Evolutionary conservation across 495 filamentous ascomycete genomes (phyloP), one percentile per base, ranked within the genome.

Genomic region (Jackrogersella minutella): DNA sequence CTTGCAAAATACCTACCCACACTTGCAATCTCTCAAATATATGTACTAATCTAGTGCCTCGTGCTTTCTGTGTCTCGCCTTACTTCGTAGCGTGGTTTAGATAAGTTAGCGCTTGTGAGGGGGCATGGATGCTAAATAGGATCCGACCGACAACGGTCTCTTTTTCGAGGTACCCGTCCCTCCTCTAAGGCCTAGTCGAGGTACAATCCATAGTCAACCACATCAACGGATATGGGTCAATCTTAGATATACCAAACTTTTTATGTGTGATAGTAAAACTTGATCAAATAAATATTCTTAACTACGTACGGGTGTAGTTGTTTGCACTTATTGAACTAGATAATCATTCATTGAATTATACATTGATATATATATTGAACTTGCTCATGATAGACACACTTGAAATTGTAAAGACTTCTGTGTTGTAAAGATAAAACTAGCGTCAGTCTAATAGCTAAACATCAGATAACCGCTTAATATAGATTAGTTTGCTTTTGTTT

Each of bases 61-160:
- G 30, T 54, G 39, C 44, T 59, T 63, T 3, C 7, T 30, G 7
- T 69, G 59, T 64, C 59, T 68, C 55, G 65, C 65, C 65, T 68
- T 69, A 69, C 59, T 69, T 69, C 59, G 41, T 64, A 68, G 65
- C 53, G 59, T 56, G 55, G 66, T 64, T 55, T 34, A 68, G 54
- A 63, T 53, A 68, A 58, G 58, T 68, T 63, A 59, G 49, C 33
- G 46, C 22, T 17, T 3, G 59, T 50, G 66, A 55, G 49, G 33
- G n/a, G n/a, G n/a, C n/a, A n/a, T n/a, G n/a, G 41, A 17, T 39
- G 37, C 55, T 49, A 46, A 53, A 50, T 40, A 13, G 44, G 43
- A 43, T 47, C 47, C 11, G 49, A 58, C 66, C 60, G 49, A 59
- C 53, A 58, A 64, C 66, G 59, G 66, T 60, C 55, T 59, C 14